Evolutionary conservation across 2,329 filamentous ascomycete genomes (phyloP).

Genomic region (Capronia coronata): DNA sequence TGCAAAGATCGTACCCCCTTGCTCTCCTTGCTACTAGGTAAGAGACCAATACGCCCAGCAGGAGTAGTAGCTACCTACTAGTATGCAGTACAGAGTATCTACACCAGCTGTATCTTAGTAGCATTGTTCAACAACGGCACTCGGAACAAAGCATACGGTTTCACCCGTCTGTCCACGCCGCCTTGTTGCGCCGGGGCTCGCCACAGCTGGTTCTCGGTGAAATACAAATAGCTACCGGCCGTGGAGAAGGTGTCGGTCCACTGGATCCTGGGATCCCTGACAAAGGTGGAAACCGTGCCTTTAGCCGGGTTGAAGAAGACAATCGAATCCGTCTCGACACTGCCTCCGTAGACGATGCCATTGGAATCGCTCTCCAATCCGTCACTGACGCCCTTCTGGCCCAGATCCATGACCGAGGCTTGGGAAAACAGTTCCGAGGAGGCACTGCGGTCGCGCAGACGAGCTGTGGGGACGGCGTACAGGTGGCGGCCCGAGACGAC

Average conservation of each 20-base stretch:
- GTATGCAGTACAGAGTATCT: no score
- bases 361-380: conserved; percentile 49
- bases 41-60: no score
- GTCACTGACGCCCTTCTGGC: conserved; percentile 47
- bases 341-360: conserved; percentile 45
- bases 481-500: conserved; percentile 41
- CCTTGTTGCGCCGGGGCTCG: conserved; percentile 35
- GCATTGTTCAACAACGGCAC: conserved; percentile 39
- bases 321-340: conserved; percentile 47
- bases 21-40: no score
- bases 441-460: conserved; percentile 37
- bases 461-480: conserved; percentile 42
- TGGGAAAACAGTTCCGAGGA: conserved; percentile 42
- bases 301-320: conserved; percentile 43
- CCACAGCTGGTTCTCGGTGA: conserved; percentile 48
- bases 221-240: conserved; percentile 46
- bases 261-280: conserved; percentile 43
- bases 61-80: no score
- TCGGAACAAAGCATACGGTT: conserved; percentile 41
- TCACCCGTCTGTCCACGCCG: conserved; percentile 39
- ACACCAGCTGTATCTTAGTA: conserved; percentile 33
- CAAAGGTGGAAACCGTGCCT: conserved; percentile 39
- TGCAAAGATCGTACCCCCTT: no score
- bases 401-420: conserved; percentile 38
- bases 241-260: conserved; percentile 47